Evolutionary conservation across 2,329 filamentous ascomycete genomes (phyloP).

Genomic region (Fusarium sp.): DNA sequence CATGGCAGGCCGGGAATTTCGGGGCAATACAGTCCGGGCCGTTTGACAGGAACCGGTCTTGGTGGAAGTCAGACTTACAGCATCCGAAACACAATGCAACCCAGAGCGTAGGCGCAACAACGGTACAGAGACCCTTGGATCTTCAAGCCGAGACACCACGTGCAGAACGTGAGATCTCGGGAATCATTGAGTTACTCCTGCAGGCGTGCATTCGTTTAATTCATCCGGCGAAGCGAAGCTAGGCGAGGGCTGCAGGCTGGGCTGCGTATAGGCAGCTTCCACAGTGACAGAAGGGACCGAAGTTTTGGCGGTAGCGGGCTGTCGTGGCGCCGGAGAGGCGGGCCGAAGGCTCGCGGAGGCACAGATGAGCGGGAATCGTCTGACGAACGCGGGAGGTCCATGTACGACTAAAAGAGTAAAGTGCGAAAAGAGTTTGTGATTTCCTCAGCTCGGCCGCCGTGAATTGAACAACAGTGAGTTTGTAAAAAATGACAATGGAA

Average conservation of each 20-base stretch:
- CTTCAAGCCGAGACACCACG: constrained; percentile 30
- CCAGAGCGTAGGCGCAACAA: constrained; percentile 1
- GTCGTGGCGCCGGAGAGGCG: constrained; percentile 51
- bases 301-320: constrained; percentile 47
- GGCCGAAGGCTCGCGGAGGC: constrained; percentile 49
- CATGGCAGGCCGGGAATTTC: constrained; percentile 27
- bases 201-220: constrained; percentile 1
- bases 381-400: constrained; percentile 36
- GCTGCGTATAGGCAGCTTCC: neutral
- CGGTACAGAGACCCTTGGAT: constrained; percentile 18
- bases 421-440: constrained; percentile 2
- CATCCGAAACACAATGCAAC: constrained; percentile 23
- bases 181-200: constrained; percentile 15
- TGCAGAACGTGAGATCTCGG: constrained; percentile 28
- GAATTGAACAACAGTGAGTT: constrained; percentile 2
- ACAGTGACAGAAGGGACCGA: constrained; percentile 27
- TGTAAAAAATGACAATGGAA: constrained; percentile 5
- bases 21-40: constrained; percentile 32
- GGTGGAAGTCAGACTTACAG: constrained; percentile 16
- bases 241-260: constrained; percentile 1
- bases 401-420: constrained; percentile 32
- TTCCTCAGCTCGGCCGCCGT: neutral
- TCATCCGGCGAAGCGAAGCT: constrained; percentile 21
- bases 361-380: constrained; percentile 42
- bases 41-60: constrained; percentile 10